phyloP scores from a whole-genome alignment of 257 asterid genomes.

The Solanum gandarillasii region DNA sequence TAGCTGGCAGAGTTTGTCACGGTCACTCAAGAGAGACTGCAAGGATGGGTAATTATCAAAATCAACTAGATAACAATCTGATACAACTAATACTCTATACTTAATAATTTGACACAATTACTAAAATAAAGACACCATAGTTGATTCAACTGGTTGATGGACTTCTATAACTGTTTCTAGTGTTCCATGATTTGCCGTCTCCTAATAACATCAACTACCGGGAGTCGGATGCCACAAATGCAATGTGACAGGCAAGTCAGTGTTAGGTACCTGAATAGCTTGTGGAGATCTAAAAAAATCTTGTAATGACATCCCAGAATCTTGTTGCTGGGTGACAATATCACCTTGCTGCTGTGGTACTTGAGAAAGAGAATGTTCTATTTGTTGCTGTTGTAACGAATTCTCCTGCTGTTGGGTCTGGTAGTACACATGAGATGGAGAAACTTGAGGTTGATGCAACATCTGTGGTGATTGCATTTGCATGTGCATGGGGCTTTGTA shows the following conservation, averaged over 20 bases:
- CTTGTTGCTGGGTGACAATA: conserved; percentile 48
- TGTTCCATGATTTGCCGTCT: not conserved
- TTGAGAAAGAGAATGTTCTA: conserved; percentile 27
- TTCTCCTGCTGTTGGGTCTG: conserved; percentile 46
- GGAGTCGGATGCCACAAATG: not conserved
- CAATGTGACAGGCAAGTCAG: not conserved
- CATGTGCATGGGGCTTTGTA: conserved; percentile 38
- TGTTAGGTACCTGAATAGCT: conserved; percentile 58
- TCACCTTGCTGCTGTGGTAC: conserved; percentile 31
- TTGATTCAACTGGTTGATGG: not conserved
- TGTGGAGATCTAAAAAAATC: conserved; percentile 64
- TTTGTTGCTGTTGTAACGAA: conserved; percentile 31
- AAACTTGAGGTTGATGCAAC: conserved; percentile 31
- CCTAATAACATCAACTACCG: not conserved
- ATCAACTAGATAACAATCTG: not conserved
- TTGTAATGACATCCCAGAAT: conserved; percentile 57
- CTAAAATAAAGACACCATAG: not conserved
- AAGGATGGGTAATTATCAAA: conserved; percentile 4
- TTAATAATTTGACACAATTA: not conserved
- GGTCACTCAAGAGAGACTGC: conserved; percentile 79
- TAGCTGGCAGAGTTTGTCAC: conserved; percentile 88
- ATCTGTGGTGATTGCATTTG: conserved; percentile 27
- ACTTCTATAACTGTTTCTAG: not conserved
- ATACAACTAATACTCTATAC: not conserved
- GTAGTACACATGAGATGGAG: conserved; percentile 33